Evolutionary conservation across 1,284 basidiomycete genomes (phyloP), one percentile per base, ranked within the genome.

Genomic region (Erythrobasidium hasegawianum): DNA sequence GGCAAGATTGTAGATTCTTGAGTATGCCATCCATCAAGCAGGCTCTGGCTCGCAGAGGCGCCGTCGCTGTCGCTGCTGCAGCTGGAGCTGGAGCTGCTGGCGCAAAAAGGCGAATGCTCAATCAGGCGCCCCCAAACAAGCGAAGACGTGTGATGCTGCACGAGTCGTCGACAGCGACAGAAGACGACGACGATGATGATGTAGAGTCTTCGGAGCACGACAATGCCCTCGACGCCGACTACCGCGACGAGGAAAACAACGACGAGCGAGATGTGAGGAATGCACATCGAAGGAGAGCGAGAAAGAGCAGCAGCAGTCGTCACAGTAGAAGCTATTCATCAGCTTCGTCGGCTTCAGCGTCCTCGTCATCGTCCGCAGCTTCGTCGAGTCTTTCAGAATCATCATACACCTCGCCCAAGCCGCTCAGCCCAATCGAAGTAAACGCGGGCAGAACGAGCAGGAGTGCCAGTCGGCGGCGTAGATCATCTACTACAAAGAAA

Each of bases 361-460:
- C 59, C 38, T 58, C 70, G 27, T 67, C 70, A 0, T 41, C 60
- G 18, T 69, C 45, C 2, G 59, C 70, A 16, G 68, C 72, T 64
- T 71, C 71, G 39, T 71, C 71, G 47, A 74, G 24, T 18, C 71
- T 74, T 56, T 76, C 75, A 53, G 74, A 74, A 39, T 76, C 74
- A 18, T 73, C 59, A 50, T 69, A 64, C 20, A 58, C 57, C 53
- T 70, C 64, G 22, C 74, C 71, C 27, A 75, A 75, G 53, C 74
- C 72, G 8, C 68, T 73, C 2, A 73, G 59, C 64, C 73, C 75
- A 41, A 74, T 74, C 54, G 52, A 57, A 49, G 54, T 49, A 10
- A 56, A 64, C 20, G 52, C 54, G 14, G 49, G 50, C 7, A 29
- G 38, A 26, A 61, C 26, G 9, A 24, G 39, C 18, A 18, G 40